Conservation (phyloP, 176 grass and related monocot species). For the Poa pratensis region DNA sequence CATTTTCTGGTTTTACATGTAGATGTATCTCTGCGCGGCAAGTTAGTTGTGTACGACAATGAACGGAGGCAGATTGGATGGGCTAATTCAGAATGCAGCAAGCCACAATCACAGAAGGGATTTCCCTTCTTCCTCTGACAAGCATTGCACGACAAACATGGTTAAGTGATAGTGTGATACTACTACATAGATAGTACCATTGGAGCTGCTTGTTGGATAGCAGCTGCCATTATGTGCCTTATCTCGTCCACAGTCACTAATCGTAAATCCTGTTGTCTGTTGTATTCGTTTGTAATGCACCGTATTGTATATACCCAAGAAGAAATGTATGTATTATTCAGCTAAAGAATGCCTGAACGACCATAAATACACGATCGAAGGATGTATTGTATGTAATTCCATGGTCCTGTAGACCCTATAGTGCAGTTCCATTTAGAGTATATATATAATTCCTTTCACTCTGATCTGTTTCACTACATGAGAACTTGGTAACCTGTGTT, state of each 20-base stretch:
- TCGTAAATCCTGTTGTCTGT: slow-evolving; percentile 11
- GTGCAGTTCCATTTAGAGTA: background rate
- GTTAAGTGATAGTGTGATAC: background rate
- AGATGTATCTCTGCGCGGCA: slow-evolving; percentile 96
- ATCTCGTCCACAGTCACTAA: background rate
- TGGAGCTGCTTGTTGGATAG: slow-evolving; percentile 23
- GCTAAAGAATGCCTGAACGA: background rate
- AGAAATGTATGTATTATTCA: slow-evolving; percentile 31
- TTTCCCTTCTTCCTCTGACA: slow-evolving; percentile 84
- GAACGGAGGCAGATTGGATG: slow-evolving; percentile 80
- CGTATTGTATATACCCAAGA: slow-evolving; percentile 29
- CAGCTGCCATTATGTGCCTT: slow-evolving; percentile 1
- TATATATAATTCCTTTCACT: background rate
- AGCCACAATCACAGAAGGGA: slow-evolving; percentile 63
- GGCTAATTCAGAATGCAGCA: slow-evolving; percentile 70
- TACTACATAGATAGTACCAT: background rate
- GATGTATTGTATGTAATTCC: background rate
- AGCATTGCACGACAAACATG: slow-evolving; percentile 18
- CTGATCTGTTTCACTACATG: background rate
- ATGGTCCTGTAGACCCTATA: background rate
- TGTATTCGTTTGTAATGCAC: slow-evolving; percentile 30
- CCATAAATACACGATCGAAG: background rate
- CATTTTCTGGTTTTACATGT: slow-evolving; percentile 29
- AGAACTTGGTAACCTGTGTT: background rate
- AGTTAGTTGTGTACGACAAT: slow-evolving; percentile 94